phyloP scores from a whole-genome alignment of 768 basidiomycete species.

The Phylloporus rhodoxanthus region DNA sequence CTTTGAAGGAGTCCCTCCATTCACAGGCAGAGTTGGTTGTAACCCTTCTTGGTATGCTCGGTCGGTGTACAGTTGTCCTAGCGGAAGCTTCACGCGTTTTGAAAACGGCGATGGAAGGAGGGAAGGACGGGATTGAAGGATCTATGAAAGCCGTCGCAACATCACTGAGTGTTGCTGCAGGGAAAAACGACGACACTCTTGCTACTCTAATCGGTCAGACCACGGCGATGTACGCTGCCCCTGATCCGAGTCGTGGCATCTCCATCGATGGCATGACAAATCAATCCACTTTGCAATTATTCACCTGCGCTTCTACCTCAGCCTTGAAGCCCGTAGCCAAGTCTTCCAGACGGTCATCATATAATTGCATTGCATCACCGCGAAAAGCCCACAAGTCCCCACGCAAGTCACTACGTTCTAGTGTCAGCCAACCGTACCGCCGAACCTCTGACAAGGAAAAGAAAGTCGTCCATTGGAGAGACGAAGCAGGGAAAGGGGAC shows the following conservation, averaged over 20 bases:
- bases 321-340: slow-evolving; percentile 39
- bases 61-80: slow-evolving; percentile 68
- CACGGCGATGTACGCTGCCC: slow-evolving; percentile 53
- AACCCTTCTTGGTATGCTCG: slow-evolving; percentile 72
- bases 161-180: slow-evolving; percentile 49
- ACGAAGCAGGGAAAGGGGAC: slow-evolving; percentile 79
- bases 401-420: slow-evolving; percentile 68
- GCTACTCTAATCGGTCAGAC: slow-evolving; percentile 61
- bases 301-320: slow-evolving; percentile 48
- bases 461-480: slow-evolving; percentile 83
- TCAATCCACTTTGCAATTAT: slow-evolving; percentile 38
- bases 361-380: slow-evolving; percentile 39
- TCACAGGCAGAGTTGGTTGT: slow-evolving; percentile 66
- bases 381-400: slow-evolving; percentile 54
- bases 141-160: slow-evolving; percentile 45
- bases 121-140: slow-evolving; percentile 32
- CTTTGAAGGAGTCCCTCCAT: slow-evolving; percentile 53
- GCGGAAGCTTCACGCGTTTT: slow-evolving; percentile 49
- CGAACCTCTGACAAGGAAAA: slow-evolving; percentile 60
- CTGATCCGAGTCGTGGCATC: slow-evolving; percentile 27
- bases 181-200: slow-evolving; percentile 68
- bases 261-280: slow-evolving; percentile 47
- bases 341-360: slow-evolving; percentile 41
- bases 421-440: slow-evolving; percentile 54
- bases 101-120: slow-evolving; percentile 35